phyloP scores from a whole-genome alignment of 1,284 basidiomycete genomes.

The Phylloporus sp. region DNA sequence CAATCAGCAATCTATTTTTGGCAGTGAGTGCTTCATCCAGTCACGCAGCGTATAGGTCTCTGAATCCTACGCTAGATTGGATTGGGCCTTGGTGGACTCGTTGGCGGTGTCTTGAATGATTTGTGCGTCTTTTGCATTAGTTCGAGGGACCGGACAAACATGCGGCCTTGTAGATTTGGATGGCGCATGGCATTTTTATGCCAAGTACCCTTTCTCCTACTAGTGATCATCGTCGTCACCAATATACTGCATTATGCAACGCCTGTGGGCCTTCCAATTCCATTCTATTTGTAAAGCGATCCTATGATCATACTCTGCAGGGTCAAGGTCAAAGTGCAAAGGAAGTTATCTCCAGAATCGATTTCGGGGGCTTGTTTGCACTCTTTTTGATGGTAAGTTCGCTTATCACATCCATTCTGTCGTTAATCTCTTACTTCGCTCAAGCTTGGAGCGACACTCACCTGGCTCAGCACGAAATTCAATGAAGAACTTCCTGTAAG shows the following conservation, averaged over 20 bases:
- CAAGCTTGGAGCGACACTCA: too few relatives aligned
- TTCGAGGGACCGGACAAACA: constrained; percentile 4
- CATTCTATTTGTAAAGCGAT: neutral
- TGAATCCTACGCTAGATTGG: too few relatives aligned
- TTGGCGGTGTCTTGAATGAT: too few relatives aligned
- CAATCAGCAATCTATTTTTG: too few relatives aligned
- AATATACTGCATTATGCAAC: too few relatives aligned
- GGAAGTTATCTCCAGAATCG: constrained; percentile 25
- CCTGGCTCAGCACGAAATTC: too few relatives aligned
- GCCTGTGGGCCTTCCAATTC: too few relatives aligned
- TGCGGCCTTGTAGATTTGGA: constrained; percentile 20
- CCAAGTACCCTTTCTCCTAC: constrained; percentile 22
- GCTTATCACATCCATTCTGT: neutral
- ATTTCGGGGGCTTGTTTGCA: constrained; percentile 24
- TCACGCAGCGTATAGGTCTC: too few relatives aligned
- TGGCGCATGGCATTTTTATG: constrained; percentile 25
- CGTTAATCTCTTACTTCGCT: neutral
- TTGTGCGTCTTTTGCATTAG: too few relatives aligned
- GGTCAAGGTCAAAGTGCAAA: constrained; percentile 18
- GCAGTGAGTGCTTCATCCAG: too few relatives aligned
- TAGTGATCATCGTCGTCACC: constrained; percentile 14
- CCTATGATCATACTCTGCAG: constrained; percentile 3
- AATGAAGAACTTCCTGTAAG: constrained; percentile 7
- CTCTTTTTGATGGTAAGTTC: constrained; percentile 14
- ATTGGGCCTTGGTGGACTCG: too few relatives aligned